Base-by-base conservation (phyloP, 2,329 filamentous ascomycete genomes). In the Xylaria sp. region DNA sequence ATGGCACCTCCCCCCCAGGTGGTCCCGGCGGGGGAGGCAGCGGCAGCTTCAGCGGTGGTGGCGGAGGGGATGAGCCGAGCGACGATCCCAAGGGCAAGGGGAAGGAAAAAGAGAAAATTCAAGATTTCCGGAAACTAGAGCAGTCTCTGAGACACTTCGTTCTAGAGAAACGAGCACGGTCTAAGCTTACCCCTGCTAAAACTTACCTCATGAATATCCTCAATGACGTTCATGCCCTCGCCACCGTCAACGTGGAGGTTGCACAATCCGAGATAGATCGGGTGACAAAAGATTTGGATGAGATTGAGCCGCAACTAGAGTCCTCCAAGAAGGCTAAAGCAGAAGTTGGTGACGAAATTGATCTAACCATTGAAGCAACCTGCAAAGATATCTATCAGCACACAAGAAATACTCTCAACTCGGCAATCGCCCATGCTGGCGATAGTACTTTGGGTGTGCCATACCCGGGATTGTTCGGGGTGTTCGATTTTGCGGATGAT, bases 181-280 rank as follows among this genome's bases (percentile, higher is more conserved):
- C 95, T 8, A 99, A 99, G 79, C 85, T 99, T 62, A 94, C 95
- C 1, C 95, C 95, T 4, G 95, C 95, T 6, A 93, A 93, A 77
- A 98, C 94, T 1, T 99, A 99, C 73, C 86, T 99, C 1, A 81
- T 96, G 70, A 99, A 99, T 75, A 90, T 98, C 25, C 83, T 99
- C 33, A 90, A 92, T 68, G 95, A 99, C 72, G 83, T 99, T 61
- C 83, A 92, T 72, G 89, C 87, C 3, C 82, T 99, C 41, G 94
- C 94, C 4, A 87, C 83, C 0, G 92, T 97, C 69, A 99, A 99
- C 75, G 84, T 88, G 25, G 92, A 97, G 67, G 90, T 97, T 27
- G 93, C 93, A 1, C 87, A 92, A 70, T 85, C 88, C 8, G 95
- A 99, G 76, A 81, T 98, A 11, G 87, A 95, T 60, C 87, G 93